Percentiles rank a stretch among this genome's conserved stretches.
Conservation (phyloP, 202 grass and related monocot species). For the Schoenoplectus tabernaemontani region DNA sequence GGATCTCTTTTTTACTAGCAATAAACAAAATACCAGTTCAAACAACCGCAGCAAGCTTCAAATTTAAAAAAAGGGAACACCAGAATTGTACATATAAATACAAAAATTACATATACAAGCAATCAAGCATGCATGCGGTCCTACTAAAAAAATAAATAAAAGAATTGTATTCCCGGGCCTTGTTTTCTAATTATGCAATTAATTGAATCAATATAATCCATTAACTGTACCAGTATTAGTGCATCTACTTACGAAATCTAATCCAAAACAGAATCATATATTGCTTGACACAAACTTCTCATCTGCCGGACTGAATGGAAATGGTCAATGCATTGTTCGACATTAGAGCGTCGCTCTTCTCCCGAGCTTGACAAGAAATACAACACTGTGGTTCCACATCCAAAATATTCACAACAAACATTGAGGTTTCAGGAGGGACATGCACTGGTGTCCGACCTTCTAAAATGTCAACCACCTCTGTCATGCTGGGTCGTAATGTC, state of each 20-base stretch:
- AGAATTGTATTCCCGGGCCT: background rate
- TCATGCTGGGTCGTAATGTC: conserved; percentile 41
- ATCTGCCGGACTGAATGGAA: conserved; percentile 14
- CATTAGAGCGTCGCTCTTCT: background rate
- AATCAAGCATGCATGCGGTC: background rate
- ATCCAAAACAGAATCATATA: background rate
- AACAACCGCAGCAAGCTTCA: background rate
- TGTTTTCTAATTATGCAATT: background rate
- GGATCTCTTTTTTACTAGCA: background rate
- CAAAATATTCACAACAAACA: conserved; percentile 17
- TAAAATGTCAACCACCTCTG: conserved; percentile 41
- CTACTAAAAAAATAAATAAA: background rate
- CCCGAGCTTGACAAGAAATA: too few species aligned
- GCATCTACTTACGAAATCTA: background rate
- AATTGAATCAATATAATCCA: background rate
- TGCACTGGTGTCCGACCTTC: conserved; percentile 37
- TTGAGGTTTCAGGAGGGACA: conserved; percentile 26
- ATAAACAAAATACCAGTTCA: background rate
- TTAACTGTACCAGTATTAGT: background rate
- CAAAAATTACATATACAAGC: background rate
- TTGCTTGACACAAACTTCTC: too few species aligned
- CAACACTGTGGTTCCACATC: background rate
- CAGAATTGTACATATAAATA: background rate
- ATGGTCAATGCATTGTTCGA: background rate
- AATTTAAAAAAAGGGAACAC: background rate